phyloP scores from a whole-genome alignment of 164 flowering plant genomes.

The Sedum album region DNA sequence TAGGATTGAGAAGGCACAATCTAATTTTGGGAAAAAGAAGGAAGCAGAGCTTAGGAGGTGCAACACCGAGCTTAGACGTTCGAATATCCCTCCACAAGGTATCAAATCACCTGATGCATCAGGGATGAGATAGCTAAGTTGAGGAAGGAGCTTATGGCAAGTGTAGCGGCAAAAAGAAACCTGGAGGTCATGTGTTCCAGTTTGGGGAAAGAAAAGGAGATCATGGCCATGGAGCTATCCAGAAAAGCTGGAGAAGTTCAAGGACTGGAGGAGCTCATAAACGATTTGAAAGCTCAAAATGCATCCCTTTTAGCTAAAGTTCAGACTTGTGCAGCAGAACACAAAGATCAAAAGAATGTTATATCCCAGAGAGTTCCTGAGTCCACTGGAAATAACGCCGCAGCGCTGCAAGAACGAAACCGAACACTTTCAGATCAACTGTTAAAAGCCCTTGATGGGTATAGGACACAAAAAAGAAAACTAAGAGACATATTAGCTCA shows the following conservation, averaged over 20 bases:
- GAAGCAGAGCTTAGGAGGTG: constrained; percentile 44
- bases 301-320: constrained; percentile 44
- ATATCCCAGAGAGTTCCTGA: constrained; percentile 13
- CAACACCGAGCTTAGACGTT: constrained; percentile 36
- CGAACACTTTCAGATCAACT: constrained; percentile 63
- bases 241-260: constrained; percentile 47
- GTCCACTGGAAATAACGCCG: constrained; percentile 8
- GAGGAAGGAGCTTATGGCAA: constrained; percentile 42
- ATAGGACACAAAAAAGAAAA: constrained; percentile 51
- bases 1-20: constrained; percentile 46
- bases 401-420: constrained; percentile 50
- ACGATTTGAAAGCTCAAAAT: constrained; percentile 63
- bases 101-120: constrained; percentile 11
- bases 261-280: constrained; percentile 58
- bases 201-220: constrained; percentile 81
- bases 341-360: constrained; percentile 24
- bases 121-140: constrained; percentile 45
- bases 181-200: constrained; percentile 72
- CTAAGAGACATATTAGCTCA: constrained; percentile 43
- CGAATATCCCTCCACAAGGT: constrained; percentile 19
- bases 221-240: constrained; percentile 71
- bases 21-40: constrained; percentile 15
- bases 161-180: constrained; percentile 53
- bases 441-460: constrained; percentile 54
- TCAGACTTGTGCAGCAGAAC: constrained; percentile 28